A percentile compares a stretch with the other conserved stretches of the same genome.
phyloP scores from a whole-genome alignment of 768 basidiomycete species.

The Scleroderma bovista region DNA sequence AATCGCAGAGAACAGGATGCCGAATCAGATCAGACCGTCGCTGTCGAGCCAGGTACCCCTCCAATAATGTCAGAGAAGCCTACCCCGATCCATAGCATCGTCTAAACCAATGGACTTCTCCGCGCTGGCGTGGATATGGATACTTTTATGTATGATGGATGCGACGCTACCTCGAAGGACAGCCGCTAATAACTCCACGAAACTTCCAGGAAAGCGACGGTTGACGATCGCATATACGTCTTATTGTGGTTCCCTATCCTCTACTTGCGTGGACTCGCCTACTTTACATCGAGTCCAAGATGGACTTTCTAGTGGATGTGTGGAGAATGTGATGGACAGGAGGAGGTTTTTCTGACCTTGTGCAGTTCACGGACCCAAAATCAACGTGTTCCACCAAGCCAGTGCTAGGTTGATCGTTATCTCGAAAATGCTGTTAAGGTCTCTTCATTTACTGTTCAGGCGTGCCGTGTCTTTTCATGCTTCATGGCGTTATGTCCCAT shows the following conservation, averaged over 20 bases:
- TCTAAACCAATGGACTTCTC: neutral
- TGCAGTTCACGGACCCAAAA: neutral
- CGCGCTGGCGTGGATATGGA: neutral
- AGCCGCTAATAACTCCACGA: neutral
- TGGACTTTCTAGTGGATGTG: neutral
- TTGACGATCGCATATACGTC: neutral
- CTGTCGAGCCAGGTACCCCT: neutral
- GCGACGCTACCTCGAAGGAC: neutral
- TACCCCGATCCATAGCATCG: neutral
- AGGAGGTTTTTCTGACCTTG: neutral
- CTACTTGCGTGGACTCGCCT: neutral
- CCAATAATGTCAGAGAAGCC: neutral
- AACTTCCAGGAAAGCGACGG: neutral
- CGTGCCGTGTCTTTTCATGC: neutral
- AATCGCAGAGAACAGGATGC: conserved; percentile 3
- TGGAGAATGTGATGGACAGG: neutral
- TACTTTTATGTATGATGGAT: neutral
- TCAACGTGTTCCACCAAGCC: neutral
- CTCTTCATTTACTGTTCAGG: neutral
- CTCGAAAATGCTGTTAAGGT: neutral
- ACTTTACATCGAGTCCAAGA: neutral
- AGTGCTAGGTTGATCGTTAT: neutral
- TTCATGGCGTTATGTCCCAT: neutral
- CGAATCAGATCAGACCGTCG: conserved; percentile 19
- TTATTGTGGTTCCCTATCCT: neutral